Evolutionary conservation across 257 asterid species (phyloP).

Genomic region (Jaltomata sinuosa): DNA sequence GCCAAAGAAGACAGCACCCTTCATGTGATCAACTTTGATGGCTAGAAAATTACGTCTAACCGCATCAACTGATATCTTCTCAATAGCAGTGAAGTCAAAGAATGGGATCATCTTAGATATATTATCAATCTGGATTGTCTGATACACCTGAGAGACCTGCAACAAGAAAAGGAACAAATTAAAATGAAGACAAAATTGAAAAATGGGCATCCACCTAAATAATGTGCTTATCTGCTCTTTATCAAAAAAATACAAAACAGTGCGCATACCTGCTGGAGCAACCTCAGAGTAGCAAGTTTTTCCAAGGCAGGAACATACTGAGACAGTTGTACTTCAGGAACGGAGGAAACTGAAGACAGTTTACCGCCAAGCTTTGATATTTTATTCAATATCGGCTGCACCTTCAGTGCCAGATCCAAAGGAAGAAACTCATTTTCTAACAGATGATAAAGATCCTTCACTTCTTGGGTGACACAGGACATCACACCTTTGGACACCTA

Average conservation of each 20-base stretch:
- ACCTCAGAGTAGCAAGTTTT: conserved; percentile 75
- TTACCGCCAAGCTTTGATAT: conserved; percentile 75
- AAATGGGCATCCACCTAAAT: neutral
- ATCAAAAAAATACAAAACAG: neutral
- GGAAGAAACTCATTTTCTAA: conserved; percentile 73
- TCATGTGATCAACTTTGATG: conserved; percentile 67
- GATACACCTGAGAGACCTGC: conserved; percentile 88
- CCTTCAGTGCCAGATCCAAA: conserved; percentile 61
- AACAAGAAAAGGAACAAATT: conserved; percentile 3
- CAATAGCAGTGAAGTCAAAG: conserved; percentile 61
- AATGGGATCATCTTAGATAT: conserved; percentile 62
- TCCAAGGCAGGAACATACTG: conserved; percentile 66
- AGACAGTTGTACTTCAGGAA: conserved; percentile 61
- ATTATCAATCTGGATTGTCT: conserved; percentile 58
- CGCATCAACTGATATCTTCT: conserved; percentile 88
- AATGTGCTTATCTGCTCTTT: neutral
- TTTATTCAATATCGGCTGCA: conserved; percentile 54
- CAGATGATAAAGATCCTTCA: conserved; percentile 63
- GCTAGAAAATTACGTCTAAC: conserved; percentile 60
- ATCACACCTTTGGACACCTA: conserved; percentile 85
- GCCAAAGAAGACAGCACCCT: conserved; percentile 74
- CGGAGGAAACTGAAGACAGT: conserved; percentile 62
- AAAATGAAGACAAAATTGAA: neutral
- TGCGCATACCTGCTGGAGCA: conserved; percentile 64
- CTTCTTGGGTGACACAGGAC: conserved; percentile 85